A percentile compares a stretch with the other conserved stretches of the same genome.
phyloP scores from a whole-genome alignment of 176 grass and related monocot species.

The Aegilops umbellulata region DNA sequence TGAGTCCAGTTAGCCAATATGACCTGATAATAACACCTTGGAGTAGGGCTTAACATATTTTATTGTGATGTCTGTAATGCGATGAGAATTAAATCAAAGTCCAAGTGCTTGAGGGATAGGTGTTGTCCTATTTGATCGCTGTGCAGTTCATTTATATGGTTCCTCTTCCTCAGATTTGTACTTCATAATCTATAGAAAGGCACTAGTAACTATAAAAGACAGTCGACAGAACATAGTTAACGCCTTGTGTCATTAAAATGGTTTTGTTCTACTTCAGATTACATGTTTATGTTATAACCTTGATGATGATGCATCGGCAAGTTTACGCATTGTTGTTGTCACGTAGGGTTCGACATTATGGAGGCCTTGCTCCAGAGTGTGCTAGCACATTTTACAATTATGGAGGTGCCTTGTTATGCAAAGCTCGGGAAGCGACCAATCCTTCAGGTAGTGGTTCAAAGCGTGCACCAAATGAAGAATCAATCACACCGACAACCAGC shows the following conservation, averaged over 20 bases:
- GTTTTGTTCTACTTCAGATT: background rate
- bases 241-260: background rate
- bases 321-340: background rate
- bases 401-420: constrained; percentile 68
- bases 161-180: background rate
- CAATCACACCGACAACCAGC: constrained; percentile 16
- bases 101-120: background rate
- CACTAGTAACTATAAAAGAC: background rate
- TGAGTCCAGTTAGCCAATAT: too few relatives aligned
- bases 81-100: background rate
- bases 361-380: constrained; percentile 77
- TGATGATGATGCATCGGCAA: background rate
- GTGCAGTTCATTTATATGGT: background rate
- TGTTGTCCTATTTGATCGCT: background rate
- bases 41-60: background rate
- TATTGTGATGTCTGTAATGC: background rate
- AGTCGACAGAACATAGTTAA: background rate
- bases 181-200: background rate
- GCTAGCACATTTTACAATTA: constrained; percentile 77
- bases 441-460: constrained; percentile 65
- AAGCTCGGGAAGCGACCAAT: constrained; percentile 70
- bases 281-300: background rate
- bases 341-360: constrained; percentile 50
- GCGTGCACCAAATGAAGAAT: constrained; percentile 36
- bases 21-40: too few relatives aligned